Evolutionary conservation across 257 asterid genomes (phyloP).

Genomic region (Gynochthodes officinalis): DNA sequence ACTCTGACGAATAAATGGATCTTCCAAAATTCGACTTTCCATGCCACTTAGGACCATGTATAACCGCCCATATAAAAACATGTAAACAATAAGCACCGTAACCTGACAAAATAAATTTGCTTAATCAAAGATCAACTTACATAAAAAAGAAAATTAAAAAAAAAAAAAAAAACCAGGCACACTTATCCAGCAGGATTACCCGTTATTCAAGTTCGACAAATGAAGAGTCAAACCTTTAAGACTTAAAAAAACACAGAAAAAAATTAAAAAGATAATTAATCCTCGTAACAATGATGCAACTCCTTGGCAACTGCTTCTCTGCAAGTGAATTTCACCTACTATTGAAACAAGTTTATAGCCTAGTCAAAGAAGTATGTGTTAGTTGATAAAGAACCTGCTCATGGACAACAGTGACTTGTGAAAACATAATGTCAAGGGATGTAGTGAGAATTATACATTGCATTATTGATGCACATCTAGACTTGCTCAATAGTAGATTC

Average conservation of each 20-base stretch:
- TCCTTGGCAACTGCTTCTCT: neutral
- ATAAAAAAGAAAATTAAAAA: neutral
- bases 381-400: neutral
- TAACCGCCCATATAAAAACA: constrained; percentile 79
- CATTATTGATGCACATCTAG: neutral
- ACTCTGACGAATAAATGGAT: constrained; percentile 59
- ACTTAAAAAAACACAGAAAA: no score
- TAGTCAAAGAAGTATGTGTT: neutral
- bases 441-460: neutral
- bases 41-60: constrained; percentile 95
- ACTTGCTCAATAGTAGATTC: neutral
- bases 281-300: neutral
- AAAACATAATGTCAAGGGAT: neutral
- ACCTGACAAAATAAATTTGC: constrained; percentile 46
- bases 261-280: no score
- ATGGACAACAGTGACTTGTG: neutral
- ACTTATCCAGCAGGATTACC: constrained; percentile 11
- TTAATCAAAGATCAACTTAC: constrained; percentile 26
- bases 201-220: neutral
- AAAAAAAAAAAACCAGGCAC: neutral
- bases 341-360: neutral
- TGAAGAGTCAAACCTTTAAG: neutral
- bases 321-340: neutral
- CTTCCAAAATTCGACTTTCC: constrained; percentile 74
- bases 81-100: constrained; percentile 77